phyloP scores from a whole-genome alignment of 495 filamentous ascomycete species.

The Trichoderma reesei region DNA sequence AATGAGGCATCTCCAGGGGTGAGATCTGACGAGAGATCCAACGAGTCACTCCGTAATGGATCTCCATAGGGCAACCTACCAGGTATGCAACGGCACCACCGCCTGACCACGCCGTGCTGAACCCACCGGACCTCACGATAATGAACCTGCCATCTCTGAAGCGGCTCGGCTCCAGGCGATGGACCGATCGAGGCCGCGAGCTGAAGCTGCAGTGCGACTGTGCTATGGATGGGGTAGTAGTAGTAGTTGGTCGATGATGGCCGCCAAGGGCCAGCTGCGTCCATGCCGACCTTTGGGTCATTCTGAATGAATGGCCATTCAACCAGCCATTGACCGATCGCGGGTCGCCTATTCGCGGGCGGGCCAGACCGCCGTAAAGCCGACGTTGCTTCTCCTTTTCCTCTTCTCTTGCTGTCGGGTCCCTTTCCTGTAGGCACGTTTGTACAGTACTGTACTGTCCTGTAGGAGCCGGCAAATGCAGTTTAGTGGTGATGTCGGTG shows the following conservation, averaged over 20 bases:
- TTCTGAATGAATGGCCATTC: neutral
- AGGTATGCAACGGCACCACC: too few species aligned
- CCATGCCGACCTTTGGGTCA: too few species aligned
- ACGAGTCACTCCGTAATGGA: too few species aligned
- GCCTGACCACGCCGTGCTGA: too few species aligned
- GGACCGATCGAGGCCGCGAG: neutral
- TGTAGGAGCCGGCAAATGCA: neutral
- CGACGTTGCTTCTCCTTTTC: neutral
- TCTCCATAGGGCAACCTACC: too few species aligned
- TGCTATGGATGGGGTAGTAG: too few species aligned
- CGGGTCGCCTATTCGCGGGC: neutral
- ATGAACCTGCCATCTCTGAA: too few species aligned
- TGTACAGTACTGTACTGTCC: too few species aligned
- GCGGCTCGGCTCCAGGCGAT: neutral
- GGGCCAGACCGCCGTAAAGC: neutral
- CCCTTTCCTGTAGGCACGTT: neutral
- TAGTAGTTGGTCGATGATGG: too few species aligned
- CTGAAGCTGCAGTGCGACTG: neutral
- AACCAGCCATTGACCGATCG: neutral
- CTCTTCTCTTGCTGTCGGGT: neutral
- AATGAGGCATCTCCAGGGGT: neutral
- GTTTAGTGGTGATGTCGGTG: neutral
- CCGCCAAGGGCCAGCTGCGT: too few species aligned
- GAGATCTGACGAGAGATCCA: conserved; percentile 2
- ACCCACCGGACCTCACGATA: too few species aligned